A percentile compares a stretch with the other conserved stretches of the same genome.
Evolutionary conservation across 2,329 filamentous ascomycete genomes (phyloP).

Genomic region (Alternaria hordeiaustralica): DNA sequence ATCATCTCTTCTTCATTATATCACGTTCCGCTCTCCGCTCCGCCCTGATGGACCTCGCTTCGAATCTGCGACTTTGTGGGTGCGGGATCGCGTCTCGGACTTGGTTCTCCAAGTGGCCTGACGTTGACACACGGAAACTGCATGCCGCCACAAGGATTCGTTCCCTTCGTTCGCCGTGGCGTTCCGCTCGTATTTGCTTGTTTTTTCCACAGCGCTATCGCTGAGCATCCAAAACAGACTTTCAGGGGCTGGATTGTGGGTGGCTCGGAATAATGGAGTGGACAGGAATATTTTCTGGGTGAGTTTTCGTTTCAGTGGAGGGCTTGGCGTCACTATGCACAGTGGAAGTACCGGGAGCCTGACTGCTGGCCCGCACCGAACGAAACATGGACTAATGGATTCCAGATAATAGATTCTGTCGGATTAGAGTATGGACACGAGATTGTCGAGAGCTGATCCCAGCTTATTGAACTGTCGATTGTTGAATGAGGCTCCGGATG

Average conservation of each 20-base stretch:
- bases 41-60: background rate
- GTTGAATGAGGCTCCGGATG: background rate
- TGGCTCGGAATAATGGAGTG: background rate
- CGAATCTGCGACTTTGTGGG: background rate
- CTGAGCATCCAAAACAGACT: background rate
- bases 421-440: background rate
- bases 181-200: conserved; percentile 36
- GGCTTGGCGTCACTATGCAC: conserved; percentile 1
- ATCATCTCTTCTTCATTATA: background rate
- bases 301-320: background rate
- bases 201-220: conserved; percentile 15
- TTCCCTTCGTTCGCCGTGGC: conserved; percentile 16
- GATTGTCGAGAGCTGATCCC: background rate
- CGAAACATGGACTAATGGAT: background rate
- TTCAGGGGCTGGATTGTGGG: background rate
- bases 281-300: background rate
- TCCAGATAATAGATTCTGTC: background rate
- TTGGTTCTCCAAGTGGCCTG: conserved; percentile 16
- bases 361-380: background rate
- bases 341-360: background rate
- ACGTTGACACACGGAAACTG: conserved; percentile 26
- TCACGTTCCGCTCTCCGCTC: conserved; percentile 6
- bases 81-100: conserved; percentile 3
- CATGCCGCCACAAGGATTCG: conserved; percentile 8
- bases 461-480: background rate